These are phyloP conservation scores for Penicillium capsulatum DNA, from an alignment of 2,329 filamentous ascomycete species.

Conservation along the genomic window DNA sequence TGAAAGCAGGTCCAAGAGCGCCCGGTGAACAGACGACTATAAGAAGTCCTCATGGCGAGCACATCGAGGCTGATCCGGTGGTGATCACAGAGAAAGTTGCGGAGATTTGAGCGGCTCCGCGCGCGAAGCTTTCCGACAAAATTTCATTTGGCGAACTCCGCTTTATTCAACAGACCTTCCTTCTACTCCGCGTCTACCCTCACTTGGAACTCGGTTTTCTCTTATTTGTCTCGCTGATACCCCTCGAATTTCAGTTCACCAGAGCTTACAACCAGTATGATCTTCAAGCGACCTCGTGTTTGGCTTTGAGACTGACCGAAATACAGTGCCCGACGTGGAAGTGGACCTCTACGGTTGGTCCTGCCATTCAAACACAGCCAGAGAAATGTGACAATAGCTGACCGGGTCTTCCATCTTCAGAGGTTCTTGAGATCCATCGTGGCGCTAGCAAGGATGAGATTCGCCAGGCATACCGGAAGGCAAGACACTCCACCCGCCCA, in stretches of 20 bases:
- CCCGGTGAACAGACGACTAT: slow-evolving; percentile 24
- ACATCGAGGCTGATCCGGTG: background rate
- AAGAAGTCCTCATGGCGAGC: slow-evolving; percentile 28
- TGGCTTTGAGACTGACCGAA: slow-evolving; percentile 19
- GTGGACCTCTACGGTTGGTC: slow-evolving; percentile 60
- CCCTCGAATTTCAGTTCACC: no score
- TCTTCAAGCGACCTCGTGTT: background rate
- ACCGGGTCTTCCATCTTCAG: no score
- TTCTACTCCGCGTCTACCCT: no score
- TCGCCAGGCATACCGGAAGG: slow-evolving; percentile 96
- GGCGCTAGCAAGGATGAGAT: slow-evolving; percentile 73
- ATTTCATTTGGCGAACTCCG: slow-evolving; percentile 24
- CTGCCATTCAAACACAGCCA: background rate
- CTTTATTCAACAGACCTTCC: slow-evolving; percentile 13
- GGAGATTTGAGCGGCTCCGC: slow-evolving; percentile 20
- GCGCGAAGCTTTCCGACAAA: slow-evolving; percentile 23
- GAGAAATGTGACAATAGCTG: no score
- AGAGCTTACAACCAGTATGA: no score
- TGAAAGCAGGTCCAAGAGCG: slow-evolving; percentile 36
- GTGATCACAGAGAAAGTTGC: no score
- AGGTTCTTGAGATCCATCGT: slow-evolving; percentile 71
- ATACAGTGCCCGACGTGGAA: slow-evolving; percentile 36
- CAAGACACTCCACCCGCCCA: slow-evolving; percentile 34
- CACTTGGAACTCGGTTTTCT: no score
- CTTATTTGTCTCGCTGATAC: no score